Percentiles rank a stretch among this genome's conserved stretches.
Conservation (phyloP, 345 rosid genomes). For the Jatropha curcas region DNA sequence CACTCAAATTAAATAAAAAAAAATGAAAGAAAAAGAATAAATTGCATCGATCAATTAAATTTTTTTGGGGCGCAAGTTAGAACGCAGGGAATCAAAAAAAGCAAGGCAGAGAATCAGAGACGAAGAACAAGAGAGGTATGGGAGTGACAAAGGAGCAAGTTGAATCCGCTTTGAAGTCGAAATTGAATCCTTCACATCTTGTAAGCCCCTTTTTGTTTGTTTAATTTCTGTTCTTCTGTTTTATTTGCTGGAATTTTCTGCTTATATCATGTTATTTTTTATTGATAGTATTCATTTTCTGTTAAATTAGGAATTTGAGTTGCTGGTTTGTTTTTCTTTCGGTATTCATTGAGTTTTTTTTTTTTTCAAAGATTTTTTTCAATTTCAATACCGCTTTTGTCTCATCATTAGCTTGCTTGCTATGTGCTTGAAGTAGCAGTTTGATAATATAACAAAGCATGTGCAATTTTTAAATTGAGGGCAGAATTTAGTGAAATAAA, state of each 20-base stretch:
- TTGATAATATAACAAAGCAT: too few relatives aligned
- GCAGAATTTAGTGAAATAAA: too few relatives aligned
- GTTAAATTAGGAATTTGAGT: background rate
- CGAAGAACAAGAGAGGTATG: conserved; percentile 31
- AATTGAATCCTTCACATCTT: conserved; percentile 69
- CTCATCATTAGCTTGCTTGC: too few relatives aligned
- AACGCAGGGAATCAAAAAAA: background rate
- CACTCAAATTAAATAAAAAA: too few relatives aligned
- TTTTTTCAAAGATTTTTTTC: background rate
- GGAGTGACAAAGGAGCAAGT: conserved; percentile 81
- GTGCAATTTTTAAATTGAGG: too few relatives aligned
- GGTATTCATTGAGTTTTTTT: background rate
- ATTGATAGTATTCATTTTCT: background rate
- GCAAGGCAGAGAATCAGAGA: background rate
- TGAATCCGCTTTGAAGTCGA: conserved; percentile 62
- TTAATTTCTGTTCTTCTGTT: background rate
- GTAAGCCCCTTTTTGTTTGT: conserved; percentile 34
- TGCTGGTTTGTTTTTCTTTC: background rate
- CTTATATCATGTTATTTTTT: background rate
- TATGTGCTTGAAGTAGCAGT: too few relatives aligned
- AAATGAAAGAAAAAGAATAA: too few relatives aligned
- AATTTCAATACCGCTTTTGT: background rate
- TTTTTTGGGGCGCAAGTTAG: rapidly evolving
- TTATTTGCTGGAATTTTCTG: background rate
- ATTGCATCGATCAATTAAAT: too few relatives aligned